Base-by-base conservation (phyloP, 2,329 filamentous ascomycete species). In the Pseudocercospora macadamiae region DNA sequence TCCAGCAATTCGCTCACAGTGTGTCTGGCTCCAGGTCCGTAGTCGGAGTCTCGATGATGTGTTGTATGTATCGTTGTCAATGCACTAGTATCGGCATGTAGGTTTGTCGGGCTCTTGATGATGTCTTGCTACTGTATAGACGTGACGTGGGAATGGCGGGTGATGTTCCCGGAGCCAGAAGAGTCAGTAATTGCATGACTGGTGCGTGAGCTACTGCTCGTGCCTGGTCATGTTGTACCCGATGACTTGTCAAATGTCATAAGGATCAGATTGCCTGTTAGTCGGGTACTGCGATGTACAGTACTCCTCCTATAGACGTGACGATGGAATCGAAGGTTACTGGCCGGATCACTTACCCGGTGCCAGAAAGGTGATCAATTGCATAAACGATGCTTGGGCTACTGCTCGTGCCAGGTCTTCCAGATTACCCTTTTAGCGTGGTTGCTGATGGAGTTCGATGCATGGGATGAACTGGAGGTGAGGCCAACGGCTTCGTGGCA, bases 401-500 rank as follows among this genome's bases (percentile, higher is more conserved):
- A 51, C 47, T 51, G 47, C 26, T 51, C 47, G 47, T 51, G 47
- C 47, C 47, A 16, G 25, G 32, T 12, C 47, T 51, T 30, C 16
- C 26, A 7, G 48, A 19, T 16, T n/a, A 7, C 26, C 28, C 18
- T 51, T 18, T 12, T 19, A 23, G 39, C 9, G 39, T 45, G 48
- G 48, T 51, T 36, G 18, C 12, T 36, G 48, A 51, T 36, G 48
- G 28, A 32, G 39, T 25, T 39, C 16, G 48, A 19, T 36, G 28
- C 48, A 25, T 36, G 28, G 18, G 48, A 51, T n/a, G 48, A 14
- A 45, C 28, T 32, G 48, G 16, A 32, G 12, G 48, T 51, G 30
- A 51, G 26, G 48, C 32, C 48, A 14, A 23, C 32, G 48, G 47
- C 47, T 34, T 51, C 47, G 47, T 51, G 47, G 47, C 47, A 51